phyloP scores from a whole-genome alignment of 305 asterid genomes.

The Ilex paraguariensis region DNA sequence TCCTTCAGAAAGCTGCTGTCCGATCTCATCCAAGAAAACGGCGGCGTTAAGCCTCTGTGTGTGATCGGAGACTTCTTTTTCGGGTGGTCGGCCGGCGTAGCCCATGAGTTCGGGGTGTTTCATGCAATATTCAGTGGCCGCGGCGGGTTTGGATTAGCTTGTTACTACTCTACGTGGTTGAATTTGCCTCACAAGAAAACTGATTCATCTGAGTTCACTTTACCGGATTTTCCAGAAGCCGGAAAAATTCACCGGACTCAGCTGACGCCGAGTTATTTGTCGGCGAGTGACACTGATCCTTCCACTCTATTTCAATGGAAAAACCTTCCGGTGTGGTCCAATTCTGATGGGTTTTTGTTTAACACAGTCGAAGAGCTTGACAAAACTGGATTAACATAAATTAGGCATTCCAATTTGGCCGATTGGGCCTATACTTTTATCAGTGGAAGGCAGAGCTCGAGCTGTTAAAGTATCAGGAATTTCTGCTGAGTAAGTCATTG shows the following conservation, averaged over 20 bases:
- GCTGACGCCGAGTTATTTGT: constrained; percentile 26
- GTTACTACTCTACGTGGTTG: constrained; percentile 52
- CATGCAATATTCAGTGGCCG: constrained; percentile 37
- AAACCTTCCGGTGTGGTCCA: constrained; percentile 32
- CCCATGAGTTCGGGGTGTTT: constrained; percentile 37
- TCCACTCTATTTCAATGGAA: constrained; percentile 23
- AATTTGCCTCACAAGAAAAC: constrained; percentile 41
- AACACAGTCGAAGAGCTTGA: constrained; percentile 52
- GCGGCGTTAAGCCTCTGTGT: constrained; percentile 31
- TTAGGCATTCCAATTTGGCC: constrained; percentile 42
- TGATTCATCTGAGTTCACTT: constrained; percentile 26
- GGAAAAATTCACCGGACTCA: constrained; percentile 36
- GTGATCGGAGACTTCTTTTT: constrained; percentile 43
- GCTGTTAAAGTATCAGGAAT: constrained; percentile 15
- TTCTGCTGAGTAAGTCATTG: constrained; percentile 20
- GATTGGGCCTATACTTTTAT: constrained; percentile 42
- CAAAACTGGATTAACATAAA: constrained; percentile 25
- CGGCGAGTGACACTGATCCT: constrained; percentile 28
- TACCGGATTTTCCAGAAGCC: constrained; percentile 56
- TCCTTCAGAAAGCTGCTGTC: constrained; percentile 30
- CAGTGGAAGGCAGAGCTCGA: constrained; percentile 24
- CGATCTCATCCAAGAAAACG: constrained; percentile 10
- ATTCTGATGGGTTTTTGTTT: constrained; percentile 43
- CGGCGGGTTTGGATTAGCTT: constrained; percentile 50
- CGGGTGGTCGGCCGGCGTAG: constrained; percentile 41